Conservation (phyloP, 2,329 filamentous ascomycete species). For the Beauveria bassiana region DNA sequence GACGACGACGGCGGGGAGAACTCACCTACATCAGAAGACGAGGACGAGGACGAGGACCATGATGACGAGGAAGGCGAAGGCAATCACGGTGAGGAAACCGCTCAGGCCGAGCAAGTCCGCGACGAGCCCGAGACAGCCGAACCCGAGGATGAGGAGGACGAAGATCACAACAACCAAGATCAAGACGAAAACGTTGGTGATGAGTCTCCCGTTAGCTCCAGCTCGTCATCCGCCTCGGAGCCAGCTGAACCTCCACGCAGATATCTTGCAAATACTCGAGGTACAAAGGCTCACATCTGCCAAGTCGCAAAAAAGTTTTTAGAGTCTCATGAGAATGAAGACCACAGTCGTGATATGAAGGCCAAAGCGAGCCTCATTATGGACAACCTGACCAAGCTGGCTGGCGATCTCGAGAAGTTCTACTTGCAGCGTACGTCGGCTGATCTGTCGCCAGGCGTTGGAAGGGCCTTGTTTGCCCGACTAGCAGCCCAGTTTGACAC, state of each 20-base stretch:
- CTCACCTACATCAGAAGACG: not conserved
- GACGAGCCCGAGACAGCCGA: slow-evolving; percentile 45
- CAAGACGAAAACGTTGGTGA: slow-evolving; percentile 41
- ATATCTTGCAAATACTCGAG: slow-evolving; percentile 39
- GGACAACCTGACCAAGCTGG: slow-evolving; percentile 61
- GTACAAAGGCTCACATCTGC: slow-evolving; percentile 60
- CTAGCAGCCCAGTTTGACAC: slow-evolving; percentile 81
- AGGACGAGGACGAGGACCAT: slow-evolving; percentile 15
- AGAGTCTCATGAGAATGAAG: slow-evolving; percentile 71
- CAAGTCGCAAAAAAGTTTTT: slow-evolving; percentile 76
- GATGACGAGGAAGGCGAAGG: slow-evolving; percentile 18
- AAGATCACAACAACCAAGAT: slow-evolving; percentile 44
- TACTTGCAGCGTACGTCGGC: slow-evolving; percentile 52
- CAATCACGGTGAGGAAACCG: slow-evolving; percentile 28
- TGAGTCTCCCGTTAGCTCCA: slow-evolving; percentile 58
- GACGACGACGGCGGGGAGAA: not conserved
- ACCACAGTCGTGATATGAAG: slow-evolving; percentile 63
- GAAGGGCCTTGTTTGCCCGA: slow-evolving; percentile 61
- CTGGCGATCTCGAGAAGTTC: slow-evolving; percentile 61
- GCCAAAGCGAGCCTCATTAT: slow-evolving; percentile 73
- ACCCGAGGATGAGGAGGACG: slow-evolving; percentile 42
- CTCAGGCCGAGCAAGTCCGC: slow-evolving; percentile 30
- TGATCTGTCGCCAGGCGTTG: slow-evolving; percentile 40
- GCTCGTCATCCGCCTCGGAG: slow-evolving; percentile 57
- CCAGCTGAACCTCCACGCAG: slow-evolving; percentile 45